Evolutionary conservation across 306 rosid genomes (phyloP), one percentile per base, ranked within the genome.

Genomic region (Senna tora): DNA sequence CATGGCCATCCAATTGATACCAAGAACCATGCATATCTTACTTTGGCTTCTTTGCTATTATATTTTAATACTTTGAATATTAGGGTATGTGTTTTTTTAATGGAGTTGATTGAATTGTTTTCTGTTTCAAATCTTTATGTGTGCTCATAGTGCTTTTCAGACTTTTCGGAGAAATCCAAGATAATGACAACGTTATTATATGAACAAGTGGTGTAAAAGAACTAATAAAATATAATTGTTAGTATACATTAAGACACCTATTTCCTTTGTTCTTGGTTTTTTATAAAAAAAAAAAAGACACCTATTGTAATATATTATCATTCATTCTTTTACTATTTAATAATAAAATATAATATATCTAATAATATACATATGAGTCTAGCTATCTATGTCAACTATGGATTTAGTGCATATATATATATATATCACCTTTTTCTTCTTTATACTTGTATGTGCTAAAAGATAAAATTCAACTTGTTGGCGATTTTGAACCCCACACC

Each of bases 1-100:
- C 80, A 80, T 79, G 77, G 77, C 56, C 43, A 19, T 45, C 16
- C 41, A 79, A 34, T 43, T 8, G 15, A 39, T 19, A 38, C 17
- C 17, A 14, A 20, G 42, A 62, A 34, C 30, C 21, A 50, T 50
- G 66, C 78, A 79, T 66, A 71, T 14, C n/a, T 19, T 4, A 25
- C 3, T 21, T 13, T 13, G 21, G 20, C n/a, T 63, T 64, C 17
- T 38, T 41, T 36, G 20, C 50, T 7, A 38, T 12, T 43, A 41
- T 42, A 42, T 19, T 21, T 64, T 20, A 21, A 13, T 15, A 13
- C 9, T 3, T 39, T 22, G 36, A 41, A 45, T 21, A 1, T 62
- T 50, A 36, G 52, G 41, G 9, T 2, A 36, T 36, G 8, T 36
- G 39, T 7, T 5, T 36, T 36, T 36, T 36, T 36, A 6, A 4